Evolutionary conservation across 331 rosid genomes (phyloP), one percentile per base, ranked within the genome.

Genomic region (Ulmus americana): DNA sequence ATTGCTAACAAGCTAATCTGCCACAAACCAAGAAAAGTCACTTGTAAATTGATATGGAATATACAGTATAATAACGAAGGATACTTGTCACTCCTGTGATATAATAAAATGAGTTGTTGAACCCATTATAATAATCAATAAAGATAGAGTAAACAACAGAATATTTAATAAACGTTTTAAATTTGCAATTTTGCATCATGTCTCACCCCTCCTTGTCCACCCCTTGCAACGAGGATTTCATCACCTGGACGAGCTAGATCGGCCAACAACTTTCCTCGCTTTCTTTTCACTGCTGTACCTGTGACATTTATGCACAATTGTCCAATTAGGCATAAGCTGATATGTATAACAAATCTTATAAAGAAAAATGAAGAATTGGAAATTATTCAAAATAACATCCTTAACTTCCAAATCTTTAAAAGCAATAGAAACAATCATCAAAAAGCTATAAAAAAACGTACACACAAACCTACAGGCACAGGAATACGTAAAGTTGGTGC

Each of bases 131-230:
- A 45, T 7, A 7, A 45, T 45, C 41, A 14, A 28, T 13, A 15
- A 22, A 7, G 14, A 28, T 39, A 13, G 1, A 59, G 42, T 13
- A 39, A 59, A 39, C 10, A n/a, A 7, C 11, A 39, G 15, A 15
- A 15, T 50, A 2, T 39, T 39, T 10, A 35, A 7, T 3, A 8
- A 55, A 55, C 39, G 4, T 13, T 18, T 70, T 41, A 38, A 28
- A 46, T 40, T 6, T n/a, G 18, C 59, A 45, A 76, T 28, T 28
- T 28, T 45, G 44, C 62, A 59, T 14, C 13, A 62, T 45, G 52
- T 59, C 79, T 67, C 80, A 87, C 97, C 97, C 97, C 98, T 82
- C 99, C 99, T 77, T 87, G 96, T 70, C 97, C 99, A 5, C 99
- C 97, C 81, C 91, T 83, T 0, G 95, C 99, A 28, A 87, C 97